Percentiles rank a stretch among this genome's conserved stretches.
phyloP scores from a whole-genome alignment of 1,284 basidiomycete species.

The Psilocybe mexicana region DNA sequence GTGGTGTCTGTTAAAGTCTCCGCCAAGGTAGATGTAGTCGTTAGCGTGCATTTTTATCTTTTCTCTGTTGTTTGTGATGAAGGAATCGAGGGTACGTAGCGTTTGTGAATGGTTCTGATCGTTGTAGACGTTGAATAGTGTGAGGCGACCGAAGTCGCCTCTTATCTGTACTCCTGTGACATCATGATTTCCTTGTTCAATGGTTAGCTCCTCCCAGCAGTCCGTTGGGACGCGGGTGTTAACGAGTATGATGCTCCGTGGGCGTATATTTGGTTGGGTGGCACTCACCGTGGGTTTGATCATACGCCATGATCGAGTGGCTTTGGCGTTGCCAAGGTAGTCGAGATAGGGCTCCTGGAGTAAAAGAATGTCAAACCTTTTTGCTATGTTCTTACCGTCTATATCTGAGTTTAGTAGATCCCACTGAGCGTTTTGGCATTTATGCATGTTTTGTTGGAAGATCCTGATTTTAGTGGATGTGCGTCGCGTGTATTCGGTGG shows the following conservation, averaged over 20 bases:
- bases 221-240: not conserved
- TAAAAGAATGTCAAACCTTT: not conserved
- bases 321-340: not conserved
- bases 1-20: constrained; percentile 55
- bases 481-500: not conserved
- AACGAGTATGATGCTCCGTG: not conserved
- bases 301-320: not conserved
- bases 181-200: not conserved
- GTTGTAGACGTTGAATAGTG: not conserved
- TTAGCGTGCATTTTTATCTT: not conserved
- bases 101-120: not conserved
- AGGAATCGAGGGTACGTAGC: not conserved
- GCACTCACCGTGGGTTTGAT: not conserved
- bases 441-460: not conserved
- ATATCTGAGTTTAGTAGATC: not conserved
- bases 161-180: not conserved
- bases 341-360: not conserved
- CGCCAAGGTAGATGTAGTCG: constrained; percentile 16
- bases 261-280: not conserved
- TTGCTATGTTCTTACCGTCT: not conserved
- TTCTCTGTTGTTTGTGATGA: not conserved
- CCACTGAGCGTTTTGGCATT: not conserved
- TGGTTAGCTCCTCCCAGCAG: not conserved
- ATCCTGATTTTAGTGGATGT: not conserved
- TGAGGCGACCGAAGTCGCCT: not conserved